Base-by-base conservation (phyloP, 2,329 filamentous ascomycete species). In the Pyricularia pennisetigena region DNA sequence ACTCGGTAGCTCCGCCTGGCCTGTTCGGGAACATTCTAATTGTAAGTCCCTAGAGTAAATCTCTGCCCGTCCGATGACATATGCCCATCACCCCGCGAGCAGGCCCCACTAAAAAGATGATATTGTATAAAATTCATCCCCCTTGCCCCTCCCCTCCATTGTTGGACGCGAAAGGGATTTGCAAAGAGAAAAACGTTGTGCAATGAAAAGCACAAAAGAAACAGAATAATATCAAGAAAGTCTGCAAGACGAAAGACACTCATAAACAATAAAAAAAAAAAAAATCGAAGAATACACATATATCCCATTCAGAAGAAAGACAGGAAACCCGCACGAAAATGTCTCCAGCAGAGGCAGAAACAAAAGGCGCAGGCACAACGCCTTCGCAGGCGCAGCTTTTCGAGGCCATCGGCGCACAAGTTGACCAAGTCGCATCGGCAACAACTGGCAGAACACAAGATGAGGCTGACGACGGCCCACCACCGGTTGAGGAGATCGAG, bases 401-500 rank as follows among this genome's bases (percentile, higher is more conserved):
- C 76, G 82, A 88, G 73, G 80, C 84, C 68, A 87, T 90, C 73
- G 87, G 88, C 69, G 80, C 83, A 73, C 88, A 88, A 78, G 87
- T 83, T 69, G 82, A 85, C 71, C 81, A 83, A 70, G 77, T 88
- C 65, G 74, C 76, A 63, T 76, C 57, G 2, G 26, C 30, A 41
- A 77, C 68, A 68, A 71, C 73, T 61, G 72, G 76, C 66, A 71
- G 72, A 68, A 70, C 70, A 59, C 76, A 75, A 24, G 75, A 76
- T 23, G 72, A 74, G 28, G 72, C 72, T 64, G 75, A 76, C 23
- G 83, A 86, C 54, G 84, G 88, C 28, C 79, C 78, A 69, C 83
- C 80, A 71, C 80, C 86, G 4, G 87, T 90, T 61, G 86, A 90
- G 71, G 85, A 90, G 78, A 88, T 90, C 70, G 90, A 94, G 78